Evolutionary conservation across 73 alveolate genomes (phyloP).

Genomic region (Paramecium primaurelia): DNA sequence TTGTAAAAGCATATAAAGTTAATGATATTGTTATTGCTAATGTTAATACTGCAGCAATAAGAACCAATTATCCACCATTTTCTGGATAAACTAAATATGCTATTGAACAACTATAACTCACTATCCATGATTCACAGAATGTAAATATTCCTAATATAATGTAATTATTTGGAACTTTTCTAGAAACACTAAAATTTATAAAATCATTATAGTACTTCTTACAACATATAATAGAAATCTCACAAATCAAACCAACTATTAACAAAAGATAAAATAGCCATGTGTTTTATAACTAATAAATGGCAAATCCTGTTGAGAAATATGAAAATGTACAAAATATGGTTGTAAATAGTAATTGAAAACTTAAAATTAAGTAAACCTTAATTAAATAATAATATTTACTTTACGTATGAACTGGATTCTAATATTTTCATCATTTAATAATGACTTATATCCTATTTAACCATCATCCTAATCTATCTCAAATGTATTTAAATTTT

Average conservation of each 20-base stretch:
- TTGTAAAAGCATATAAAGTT: conserved; percentile 88
- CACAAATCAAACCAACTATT: conserved; percentile 57
- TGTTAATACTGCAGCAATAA: conserved; percentile 90
- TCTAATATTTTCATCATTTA: not conserved
- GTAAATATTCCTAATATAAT: conserved; percentile 83
- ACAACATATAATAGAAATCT: conserved; percentile 63
- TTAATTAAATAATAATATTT: not conserved
- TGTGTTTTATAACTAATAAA: not conserved
- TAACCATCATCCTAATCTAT: not conserved
- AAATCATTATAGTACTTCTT: not conserved
- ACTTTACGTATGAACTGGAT: not conserved
- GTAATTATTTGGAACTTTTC: conserved; percentile 91
- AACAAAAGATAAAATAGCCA: conserved; percentile 18
- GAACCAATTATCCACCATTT: conserved; percentile 64
- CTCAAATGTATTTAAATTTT: not conserved
- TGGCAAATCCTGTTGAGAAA: not conserved
- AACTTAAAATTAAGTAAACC: conserved; percentile 51
- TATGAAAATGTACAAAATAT: conserved; percentile 8
- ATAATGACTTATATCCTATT: not conserved
- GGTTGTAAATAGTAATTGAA: conserved; percentile 29
- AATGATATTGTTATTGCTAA: conserved; percentile 82
- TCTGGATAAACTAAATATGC: not conserved
- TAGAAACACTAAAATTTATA: conserved; percentile 56
- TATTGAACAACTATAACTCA: conserved; percentile 78
- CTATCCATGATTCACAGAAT: conserved; percentile 85